These are phyloP conservation scores for Aspergillus quadrilineatus DNA, from an alignment of 2,329 filamentous ascomycete species.

Conservation along the genomic window DNA sequence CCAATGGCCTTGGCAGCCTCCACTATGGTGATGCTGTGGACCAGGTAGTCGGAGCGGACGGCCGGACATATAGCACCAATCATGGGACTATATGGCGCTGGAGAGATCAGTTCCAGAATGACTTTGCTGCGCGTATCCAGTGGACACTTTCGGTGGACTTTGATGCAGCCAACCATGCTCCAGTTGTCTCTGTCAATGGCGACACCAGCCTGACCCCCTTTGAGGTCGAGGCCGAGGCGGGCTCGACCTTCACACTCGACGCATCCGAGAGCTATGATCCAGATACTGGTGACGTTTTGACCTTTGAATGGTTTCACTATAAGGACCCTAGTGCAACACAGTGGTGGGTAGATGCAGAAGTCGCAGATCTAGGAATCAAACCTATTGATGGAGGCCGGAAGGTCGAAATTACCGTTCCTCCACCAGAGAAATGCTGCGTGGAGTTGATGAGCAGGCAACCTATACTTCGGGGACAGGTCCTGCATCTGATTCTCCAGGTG, in stretches of 20 bases:
- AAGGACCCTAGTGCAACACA: slow-evolving; percentile 20
- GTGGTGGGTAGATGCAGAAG: slow-evolving; percentile 19
- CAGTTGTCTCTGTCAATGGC: slow-evolving; percentile 12
- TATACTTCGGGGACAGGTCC: slow-evolving; percentile 13
- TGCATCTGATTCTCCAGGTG: slow-evolving; percentile 25
- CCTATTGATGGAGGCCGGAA: slow-evolving; percentile 12
- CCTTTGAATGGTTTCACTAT: slow-evolving; percentile 27
- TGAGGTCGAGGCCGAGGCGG: slow-evolving; percentile 17
- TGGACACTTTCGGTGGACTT: slow-evolving; percentile 40
- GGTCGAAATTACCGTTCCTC: slow-evolving; percentile 20
- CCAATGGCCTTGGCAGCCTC: slow-evolving; percentile 11
- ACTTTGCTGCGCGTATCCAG: slow-evolving; percentile 50
- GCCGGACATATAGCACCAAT: slow-evolving; percentile 35
- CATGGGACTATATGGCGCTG: slow-evolving; percentile 55
- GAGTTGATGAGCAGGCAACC: slow-evolving; percentile 15
- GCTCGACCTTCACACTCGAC: slow-evolving; percentile 22
- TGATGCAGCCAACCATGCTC: slow-evolving; percentile 17
- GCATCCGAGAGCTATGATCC: slow-evolving; percentile 24
- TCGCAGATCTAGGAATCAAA: slow-evolving; percentile 17
- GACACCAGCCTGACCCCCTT: slow-evolving; percentile 13
- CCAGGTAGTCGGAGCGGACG: slow-evolving; percentile 33
- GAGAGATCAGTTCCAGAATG: slow-evolving; percentile 51
- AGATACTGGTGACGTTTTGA: slow-evolving; percentile 20
- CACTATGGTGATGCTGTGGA: slow-evolving; percentile 38
- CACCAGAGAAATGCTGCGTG: slow-evolving; percentile 19